These are phyloP conservation scores for Leccinum broughii DNA, from an alignment of 768 basidiomycete species.

Conservation along the genomic window DNA sequence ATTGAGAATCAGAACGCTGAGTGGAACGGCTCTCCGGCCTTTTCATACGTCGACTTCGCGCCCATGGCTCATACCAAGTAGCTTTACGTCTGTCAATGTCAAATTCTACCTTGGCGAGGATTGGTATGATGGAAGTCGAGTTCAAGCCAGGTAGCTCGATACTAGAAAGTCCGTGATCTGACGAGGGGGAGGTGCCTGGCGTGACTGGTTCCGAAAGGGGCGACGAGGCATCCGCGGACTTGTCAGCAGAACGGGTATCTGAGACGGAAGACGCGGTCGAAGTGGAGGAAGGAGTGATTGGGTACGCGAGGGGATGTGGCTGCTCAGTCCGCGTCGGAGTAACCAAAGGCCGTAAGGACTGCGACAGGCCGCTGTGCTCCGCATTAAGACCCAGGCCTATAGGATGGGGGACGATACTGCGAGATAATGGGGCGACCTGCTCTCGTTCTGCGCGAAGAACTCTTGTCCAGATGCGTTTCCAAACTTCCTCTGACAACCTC, in stretches of 20 bases:
- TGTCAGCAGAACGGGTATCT: slow-evolving; percentile 46
- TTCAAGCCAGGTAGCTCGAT: slow-evolving; percentile 67
- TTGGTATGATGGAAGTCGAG: slow-evolving; percentile 68
- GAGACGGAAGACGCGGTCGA: slow-evolving; percentile 39
- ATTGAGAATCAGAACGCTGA: slow-evolving; percentile 24
- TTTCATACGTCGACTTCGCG: slow-evolving; percentile 62
- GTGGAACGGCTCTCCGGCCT: slow-evolving; percentile 46
- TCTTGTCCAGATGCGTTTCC: slow-evolving; percentile 83
- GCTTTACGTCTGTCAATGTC: slow-evolving; percentile 84
- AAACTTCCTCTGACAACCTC: slow-evolving; percentile 81
- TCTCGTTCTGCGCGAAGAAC: slow-evolving; percentile 64
- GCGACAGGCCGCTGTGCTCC: slow-evolving; percentile 33
- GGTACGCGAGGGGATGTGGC: slow-evolving; percentile 29
- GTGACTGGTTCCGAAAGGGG: slow-evolving; percentile 48
- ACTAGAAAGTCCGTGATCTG: slow-evolving; percentile 42
- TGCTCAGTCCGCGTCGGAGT: slow-evolving; percentile 44
- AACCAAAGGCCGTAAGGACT: slow-evolving; percentile 46
- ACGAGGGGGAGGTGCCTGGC: slow-evolving; percentile 50
- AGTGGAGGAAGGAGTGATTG: not conserved
- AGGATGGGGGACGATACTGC: slow-evolving; percentile 39
- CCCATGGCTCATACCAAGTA: slow-evolving; percentile 85
- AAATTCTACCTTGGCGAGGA: slow-evolving; percentile 94
- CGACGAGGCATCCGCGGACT: slow-evolving; percentile 51
- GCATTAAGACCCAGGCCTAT: slow-evolving; percentile 47
- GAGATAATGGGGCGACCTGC: slow-evolving; percentile 34